Conservation (phyloP, 176 grass and related monocot species). For the Triticum dicoccoides region DNA sequence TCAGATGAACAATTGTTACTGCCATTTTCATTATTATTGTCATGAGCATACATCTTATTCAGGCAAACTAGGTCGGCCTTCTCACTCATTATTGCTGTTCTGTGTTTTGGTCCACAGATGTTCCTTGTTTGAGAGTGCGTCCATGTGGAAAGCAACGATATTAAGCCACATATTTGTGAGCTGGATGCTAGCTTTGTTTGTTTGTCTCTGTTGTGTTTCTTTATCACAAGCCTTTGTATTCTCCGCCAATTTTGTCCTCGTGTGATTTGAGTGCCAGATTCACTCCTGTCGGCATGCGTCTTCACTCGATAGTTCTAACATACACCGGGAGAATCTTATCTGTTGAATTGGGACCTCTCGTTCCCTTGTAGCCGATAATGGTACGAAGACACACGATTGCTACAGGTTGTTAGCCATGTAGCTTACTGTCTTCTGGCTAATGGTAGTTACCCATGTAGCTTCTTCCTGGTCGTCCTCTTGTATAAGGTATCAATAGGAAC, state of each 20-base stretch:
- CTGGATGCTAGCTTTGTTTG: constrained; percentile 3
- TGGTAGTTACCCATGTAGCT: neutral
- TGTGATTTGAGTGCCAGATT: constrained; percentile 12
- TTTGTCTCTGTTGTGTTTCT: neutral
- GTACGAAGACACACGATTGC: neutral
- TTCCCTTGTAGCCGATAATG: neutral
- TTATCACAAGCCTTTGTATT: neutral
- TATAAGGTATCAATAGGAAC: neutral
- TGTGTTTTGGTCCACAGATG: neutral
- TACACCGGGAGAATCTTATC: constrained; percentile 1
- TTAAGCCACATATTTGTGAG: neutral
- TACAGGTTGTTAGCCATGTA: neutral
- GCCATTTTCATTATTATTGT: neutral
- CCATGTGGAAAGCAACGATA: neutral
- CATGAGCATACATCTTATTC: neutral
- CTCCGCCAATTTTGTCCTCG: neutral
- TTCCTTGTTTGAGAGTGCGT: neutral
- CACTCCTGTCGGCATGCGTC: neutral
- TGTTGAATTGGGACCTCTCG: constrained; percentile 2
- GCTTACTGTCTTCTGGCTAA: constrained; percentile 3
- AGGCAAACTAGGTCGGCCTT: neutral
- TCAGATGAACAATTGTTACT: neutral
- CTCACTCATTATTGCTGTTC: neutral
- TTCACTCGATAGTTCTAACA: neutral
- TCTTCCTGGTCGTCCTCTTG: neutral